Evolutionary conservation across 441 rosid species (phyloP), one percentile per base, ranked within the genome.

Genomic region (Gossypium trilobum): DNA sequence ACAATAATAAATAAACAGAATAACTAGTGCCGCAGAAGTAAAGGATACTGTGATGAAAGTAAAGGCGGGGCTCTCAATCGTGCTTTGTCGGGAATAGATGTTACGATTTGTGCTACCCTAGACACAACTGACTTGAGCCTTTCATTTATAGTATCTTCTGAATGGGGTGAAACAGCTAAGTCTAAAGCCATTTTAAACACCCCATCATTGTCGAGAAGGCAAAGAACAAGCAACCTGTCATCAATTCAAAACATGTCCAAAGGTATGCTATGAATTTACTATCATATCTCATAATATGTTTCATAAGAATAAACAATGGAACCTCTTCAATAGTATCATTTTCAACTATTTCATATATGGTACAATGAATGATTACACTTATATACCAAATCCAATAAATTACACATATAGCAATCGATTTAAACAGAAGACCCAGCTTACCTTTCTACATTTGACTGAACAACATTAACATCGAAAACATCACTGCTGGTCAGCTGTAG

Each of bases 11-110:
- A 17, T 27, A 31, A 51, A 51, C 44, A 29, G 27, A 68, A 42
- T 13, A 51, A 69, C 66, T 36, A 71, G 68, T 46, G 74, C 60
- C 73, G 39, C 36, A 55, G 69, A 72, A 29, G 71, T 70, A 23
- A 85, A 95, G 98, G 98, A 95, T 95, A 95, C 99, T 92, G 96
- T 19, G 96, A 79, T 44, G 95, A 86, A 67, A 95, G 90, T 54
- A 87, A 73, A 58, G 89, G 73, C 7, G 84, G 80, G 7, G 92
- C 87, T 85, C 72, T 82, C 51, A 81, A 72, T 13, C 86, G 89
- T 82, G 88, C 90, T 89, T 88, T 92, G 80, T 95, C 99, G 73
- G 99, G 99, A 79, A 92, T 78, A 42, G 96, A 95, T 36, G 96
- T 81, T 75, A 92, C 75, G 75, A 89, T 80, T 83, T 91, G 98